Evolutionary conservation across 2,329 filamentous ascomycete species (phyloP), one percentile per base, ranked within the genome.

Genomic region (Falciphora oryzae): DNA sequence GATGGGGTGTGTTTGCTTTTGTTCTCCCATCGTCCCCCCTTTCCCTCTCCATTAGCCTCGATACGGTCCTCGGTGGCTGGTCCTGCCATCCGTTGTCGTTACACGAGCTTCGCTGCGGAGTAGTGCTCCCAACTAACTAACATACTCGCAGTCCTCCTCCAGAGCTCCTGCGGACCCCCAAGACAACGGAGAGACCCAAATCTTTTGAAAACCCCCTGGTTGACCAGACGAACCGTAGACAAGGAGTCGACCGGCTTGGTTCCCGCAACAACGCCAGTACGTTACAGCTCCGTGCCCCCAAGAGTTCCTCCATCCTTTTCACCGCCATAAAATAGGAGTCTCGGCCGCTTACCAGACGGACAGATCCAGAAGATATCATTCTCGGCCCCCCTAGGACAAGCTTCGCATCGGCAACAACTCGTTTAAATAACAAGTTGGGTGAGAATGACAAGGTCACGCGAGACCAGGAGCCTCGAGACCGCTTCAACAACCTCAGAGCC

Each of bases 361-460:
- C 35, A 90, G 87, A 85, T 74, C 79, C 85, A 71, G 93, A 96
- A 71, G 92, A 96, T 68, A 90, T 96, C 65, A 84, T 95, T 65
- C 89, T 97, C 65, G 93, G 91, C 18, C 93, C 93, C 27, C 91
- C 93, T 1, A 91, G 91, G 75, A 91, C 87, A 60, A 86, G 87
- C 59, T 97, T 97, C 75, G 86, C 91, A 63, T 96, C 93, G 1
- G 85, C 89, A 28, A 91, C 90, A 65, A 80, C 85, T 38, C 76
- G 81, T 63, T 82, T 85, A 67, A 74, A 72, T 57, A 74, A 76
- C 63, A 80, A 82, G 53, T 18, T 61, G 66, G 76, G 78, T 18
- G 84, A 86, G 62, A 78, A 78, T 32, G 83, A 88, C 32, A 87
- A 85, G 69, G 72, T 77, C 3, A 67, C 72, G 29, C 86, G 84